Percentiles rank a stretch among this genome's conserved stretches.
Conservation (phyloP, 1,284 basidiomycete genomes). For the Puccinia hordei region DNA sequence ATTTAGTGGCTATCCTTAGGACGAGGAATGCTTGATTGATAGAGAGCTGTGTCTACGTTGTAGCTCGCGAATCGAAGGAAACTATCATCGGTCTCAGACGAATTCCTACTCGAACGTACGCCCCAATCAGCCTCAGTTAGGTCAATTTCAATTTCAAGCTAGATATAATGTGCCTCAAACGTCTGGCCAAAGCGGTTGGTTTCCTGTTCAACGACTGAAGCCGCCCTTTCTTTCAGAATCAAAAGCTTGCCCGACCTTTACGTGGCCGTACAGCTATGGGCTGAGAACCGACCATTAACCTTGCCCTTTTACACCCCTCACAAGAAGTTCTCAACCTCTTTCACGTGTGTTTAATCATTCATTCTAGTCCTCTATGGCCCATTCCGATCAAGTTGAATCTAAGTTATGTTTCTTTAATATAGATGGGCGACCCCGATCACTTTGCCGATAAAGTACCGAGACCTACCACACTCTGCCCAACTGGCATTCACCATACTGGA, state of each 20-base stretch:
- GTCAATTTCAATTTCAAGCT: slow-evolving; percentile 4
- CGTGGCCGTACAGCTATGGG: slow-evolving; percentile 83
- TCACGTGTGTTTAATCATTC: slow-evolving; percentile 66
- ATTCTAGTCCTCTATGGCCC: background rate
- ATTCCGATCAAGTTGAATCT: background rate
- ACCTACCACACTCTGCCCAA: slow-evolving; percentile 82
- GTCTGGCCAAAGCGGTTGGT: background rate
- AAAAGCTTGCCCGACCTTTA: slow-evolving; percentile 76
- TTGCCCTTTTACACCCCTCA: slow-evolving; percentile 87
- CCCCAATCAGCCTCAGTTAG: slow-evolving; percentile 11
- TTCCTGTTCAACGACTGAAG: background rate
- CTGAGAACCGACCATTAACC: slow-evolving; percentile 88
- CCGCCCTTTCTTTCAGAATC: slow-evolving; percentile 54
- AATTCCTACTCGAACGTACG: background rate
- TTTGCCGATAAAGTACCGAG: slow-evolving; percentile 84
- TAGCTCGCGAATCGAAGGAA: slow-evolving; percentile 51
- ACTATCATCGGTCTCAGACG: background rate
- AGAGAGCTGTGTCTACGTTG: slow-evolving; percentile 31
- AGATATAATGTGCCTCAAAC: background rate
- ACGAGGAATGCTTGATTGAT: slow-evolving; percentile 5
- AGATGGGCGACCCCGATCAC: slow-evolving; percentile 96
- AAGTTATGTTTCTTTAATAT: slow-evolving; percentile 14
- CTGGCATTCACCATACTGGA: slow-evolving; percentile 94
- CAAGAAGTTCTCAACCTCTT: slow-evolving; percentile 82
- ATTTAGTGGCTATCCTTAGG: slow-evolving; percentile 4